Percentiles rank a stretch among this genome's conserved stretches.
Evolutionary conservation across 805 yeast genomes (phyloP).

Genomic region (Kodamaea kaohsiungensis): DNA sequence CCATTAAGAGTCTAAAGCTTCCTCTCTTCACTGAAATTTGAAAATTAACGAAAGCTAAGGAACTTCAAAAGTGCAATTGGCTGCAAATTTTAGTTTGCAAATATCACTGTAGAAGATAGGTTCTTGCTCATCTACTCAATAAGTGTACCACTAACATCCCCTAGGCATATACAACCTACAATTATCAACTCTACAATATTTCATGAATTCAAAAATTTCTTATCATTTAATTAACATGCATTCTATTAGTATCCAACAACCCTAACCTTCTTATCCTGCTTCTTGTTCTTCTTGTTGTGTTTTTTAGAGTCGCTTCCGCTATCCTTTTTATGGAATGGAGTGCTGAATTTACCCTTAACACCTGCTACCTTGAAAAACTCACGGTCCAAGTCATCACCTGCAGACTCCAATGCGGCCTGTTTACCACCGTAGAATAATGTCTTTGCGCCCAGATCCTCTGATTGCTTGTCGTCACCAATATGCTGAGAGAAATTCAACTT

Average conservation of each 20-base stretch:
- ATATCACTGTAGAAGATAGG: too few species aligned
- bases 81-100: too few species aligned
- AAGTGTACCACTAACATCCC: too few species aligned
- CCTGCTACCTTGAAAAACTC: slow-evolving; percentile 77
- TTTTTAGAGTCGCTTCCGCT: slow-evolving; percentile 44
- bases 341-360: slow-evolving; percentile 60
- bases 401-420: slow-evolving; percentile 75
- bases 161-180: neutral
- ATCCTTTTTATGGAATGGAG: slow-evolving; percentile 70
- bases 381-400: slow-evolving; percentile 79
- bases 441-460: slow-evolving; percentile 21
- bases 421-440: slow-evolving; percentile 73
- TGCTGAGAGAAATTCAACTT: slow-evolving; percentile 80
- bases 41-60: too few species aligned
- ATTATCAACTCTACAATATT: too few species aligned
- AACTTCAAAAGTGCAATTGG: too few species aligned
- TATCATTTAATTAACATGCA: neutral
- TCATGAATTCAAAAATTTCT: neutral
- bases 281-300: slow-evolving; percentile 78
- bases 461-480: slow-evolving; percentile 41
- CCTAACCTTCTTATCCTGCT: slow-evolving; percentile 50
- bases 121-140: too few species aligned
- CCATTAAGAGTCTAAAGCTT: too few species aligned
- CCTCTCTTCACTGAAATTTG: too few species aligned
- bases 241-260: slow-evolving; percentile 11